These are phyloP conservation scores for Mycosphaerelloides madeirae DNA, from an alignment of 2,329 filamentous ascomycete genomes.

Conservation along the genomic window DNA sequence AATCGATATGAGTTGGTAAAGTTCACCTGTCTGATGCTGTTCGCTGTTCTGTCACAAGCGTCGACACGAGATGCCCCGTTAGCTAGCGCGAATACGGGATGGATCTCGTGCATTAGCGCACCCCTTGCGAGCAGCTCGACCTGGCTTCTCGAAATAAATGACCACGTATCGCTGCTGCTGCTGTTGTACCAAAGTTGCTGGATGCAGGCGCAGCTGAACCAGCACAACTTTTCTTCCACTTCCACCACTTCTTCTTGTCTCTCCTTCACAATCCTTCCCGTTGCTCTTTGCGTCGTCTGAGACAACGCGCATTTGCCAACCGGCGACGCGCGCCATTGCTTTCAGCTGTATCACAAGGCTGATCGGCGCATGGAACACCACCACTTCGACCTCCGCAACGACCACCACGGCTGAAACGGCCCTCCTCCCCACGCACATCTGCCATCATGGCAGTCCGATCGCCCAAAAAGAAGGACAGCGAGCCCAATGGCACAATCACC, in stretches of 20 bases:
- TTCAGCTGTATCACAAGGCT: neutral
- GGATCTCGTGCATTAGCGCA: no score
- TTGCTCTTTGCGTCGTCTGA: neutral
- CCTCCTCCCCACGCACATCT: no score
- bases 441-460: conserved; percentile 20
- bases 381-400: no score
- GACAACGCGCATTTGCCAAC: neutral
- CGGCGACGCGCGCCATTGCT: neutral
- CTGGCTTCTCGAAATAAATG: neutral
- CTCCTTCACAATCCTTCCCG: neutral
- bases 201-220: conserved; percentile 1
- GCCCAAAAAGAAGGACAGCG: conserved; percentile 10
- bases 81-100: neutral
- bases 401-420: neutral
- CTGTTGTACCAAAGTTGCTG: neutral
- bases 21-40: no score
- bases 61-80: no score
- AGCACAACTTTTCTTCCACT: neutral
- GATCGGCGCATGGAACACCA: conserved; percentile 4
- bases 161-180: conserved; percentile 2
- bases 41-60: neutral
- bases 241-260: conserved; percentile 3
- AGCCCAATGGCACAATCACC: conserved; percentile 16
- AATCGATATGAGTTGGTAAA: no score
- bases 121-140: neutral